phyloP scores from a whole-genome alignment of 148 eudicot species.

The Rhododendron griersonianum region DNA sequence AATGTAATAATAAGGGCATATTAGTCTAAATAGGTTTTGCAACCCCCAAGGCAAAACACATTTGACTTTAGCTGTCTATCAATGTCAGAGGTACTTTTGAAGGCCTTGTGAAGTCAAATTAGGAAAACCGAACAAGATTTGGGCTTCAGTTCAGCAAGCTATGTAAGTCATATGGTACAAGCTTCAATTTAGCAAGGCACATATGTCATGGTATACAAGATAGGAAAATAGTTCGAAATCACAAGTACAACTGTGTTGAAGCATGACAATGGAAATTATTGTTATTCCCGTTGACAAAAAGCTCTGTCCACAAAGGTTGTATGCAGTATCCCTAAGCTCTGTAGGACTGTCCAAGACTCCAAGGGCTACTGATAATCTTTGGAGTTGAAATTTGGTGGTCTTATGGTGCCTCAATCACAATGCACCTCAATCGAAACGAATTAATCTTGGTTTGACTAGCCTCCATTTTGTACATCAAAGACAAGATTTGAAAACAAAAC shows the following conservation, averaged over 20 bases:
- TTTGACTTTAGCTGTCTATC: neutral
- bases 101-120: neutral
- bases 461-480: neutral
- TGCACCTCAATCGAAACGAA: neutral
- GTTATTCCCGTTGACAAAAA: neutral
- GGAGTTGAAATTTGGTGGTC: neutral
- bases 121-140: neutral
- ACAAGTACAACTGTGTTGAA: neutral
- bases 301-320: neutral
- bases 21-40: neutral
- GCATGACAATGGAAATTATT: neutral
- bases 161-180: no score
- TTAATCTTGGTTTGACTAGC: neutral
- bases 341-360: neutral
- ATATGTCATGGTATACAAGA: neutral
- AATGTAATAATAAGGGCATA: neutral
- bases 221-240: no score
- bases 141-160: neutral
- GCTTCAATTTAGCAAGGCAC: neutral
- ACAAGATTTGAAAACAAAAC: neutral
- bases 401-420: neutral
- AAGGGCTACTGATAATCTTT: neutral
- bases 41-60: neutral
- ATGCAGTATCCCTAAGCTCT: neutral
- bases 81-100: neutral